These are phyloP conservation scores for Silene conica DNA, from an alignment of 148 eudicot genomes.

Conservation along the genomic window DNA sequence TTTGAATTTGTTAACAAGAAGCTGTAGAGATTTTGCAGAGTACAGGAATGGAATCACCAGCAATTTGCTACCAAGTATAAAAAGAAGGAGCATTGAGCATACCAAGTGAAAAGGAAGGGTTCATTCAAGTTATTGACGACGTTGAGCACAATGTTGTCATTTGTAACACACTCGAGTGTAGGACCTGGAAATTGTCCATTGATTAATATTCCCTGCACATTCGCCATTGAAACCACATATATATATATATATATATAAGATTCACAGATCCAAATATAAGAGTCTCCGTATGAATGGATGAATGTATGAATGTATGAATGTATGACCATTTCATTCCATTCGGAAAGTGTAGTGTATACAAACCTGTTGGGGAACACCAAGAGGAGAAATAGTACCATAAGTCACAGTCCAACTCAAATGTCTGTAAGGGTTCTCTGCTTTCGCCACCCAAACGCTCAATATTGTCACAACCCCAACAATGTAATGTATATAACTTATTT, in stretches of 20 bases:
- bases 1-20: conserved; percentile 1
- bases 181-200: conserved; percentile 98
- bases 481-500: conserved; percentile 18
- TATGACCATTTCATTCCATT: too few species aligned
- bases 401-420: conserved; percentile 76
- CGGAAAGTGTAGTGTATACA: background rate
- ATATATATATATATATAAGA: too few species aligned
- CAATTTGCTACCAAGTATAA: too few species aligned
- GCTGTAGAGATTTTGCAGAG: too few species aligned
- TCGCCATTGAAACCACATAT: too few species aligned
- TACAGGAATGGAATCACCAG: too few species aligned
- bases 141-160: conserved; percentile 83
- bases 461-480: conserved; percentile 30
- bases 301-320: too few species aligned
- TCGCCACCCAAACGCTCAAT: conserved; percentile 35
- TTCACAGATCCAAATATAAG: too few species aligned
- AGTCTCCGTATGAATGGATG: too few species aligned
- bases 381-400: conserved; percentile 76
- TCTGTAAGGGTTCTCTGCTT: conserved; percentile 68
- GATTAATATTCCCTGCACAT: conserved; percentile 71
- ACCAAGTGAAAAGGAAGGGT: conserved; percentile 92
- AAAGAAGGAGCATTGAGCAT: background rate
- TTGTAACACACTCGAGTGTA: conserved; percentile 66
- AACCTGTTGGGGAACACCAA: conserved; percentile 82
- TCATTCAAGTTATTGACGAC: conserved; percentile 72